Evolutionary conservation across 2,329 filamentous ascomycete species (phyloP).

Genomic region (Cladosporium sp.): DNA sequence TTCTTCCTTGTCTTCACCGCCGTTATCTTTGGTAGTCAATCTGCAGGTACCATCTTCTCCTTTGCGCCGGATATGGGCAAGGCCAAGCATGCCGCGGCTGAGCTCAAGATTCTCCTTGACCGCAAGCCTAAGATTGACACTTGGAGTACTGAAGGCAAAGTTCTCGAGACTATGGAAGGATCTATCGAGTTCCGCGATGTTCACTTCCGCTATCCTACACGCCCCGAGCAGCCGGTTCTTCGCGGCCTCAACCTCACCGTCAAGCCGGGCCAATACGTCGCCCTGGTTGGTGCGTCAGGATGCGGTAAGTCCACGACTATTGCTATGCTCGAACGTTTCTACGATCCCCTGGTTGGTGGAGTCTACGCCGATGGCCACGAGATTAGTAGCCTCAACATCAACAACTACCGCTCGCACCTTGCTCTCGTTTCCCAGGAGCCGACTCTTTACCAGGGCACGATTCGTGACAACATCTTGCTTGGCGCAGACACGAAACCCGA

Average conservation of each 20-base stretch:
- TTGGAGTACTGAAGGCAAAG: slow-evolving; percentile 68
- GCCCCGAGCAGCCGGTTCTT: slow-evolving; percentile 86
- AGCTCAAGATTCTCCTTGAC: slow-evolving; percentile 81
- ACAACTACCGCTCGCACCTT: slow-evolving; percentile 77
- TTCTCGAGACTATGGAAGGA: slow-evolving; percentile 63
- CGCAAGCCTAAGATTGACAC: slow-evolving; percentile 75
- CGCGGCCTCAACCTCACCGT: slow-evolving; percentile 73
- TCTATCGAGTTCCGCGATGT: slow-evolving; percentile 86
- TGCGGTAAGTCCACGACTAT: slow-evolving; percentile 95
- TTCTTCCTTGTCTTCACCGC: slow-evolving; percentile 91
- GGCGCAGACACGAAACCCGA: slow-evolving; percentile 58
- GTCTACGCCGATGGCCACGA: slow-evolving; percentile 80
- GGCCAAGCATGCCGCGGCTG: slow-evolving; percentile 75
- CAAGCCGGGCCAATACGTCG: slow-evolving; percentile 76
- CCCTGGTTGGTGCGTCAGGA: slow-evolving; percentile 87
- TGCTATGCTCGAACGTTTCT: slow-evolving; percentile 87
- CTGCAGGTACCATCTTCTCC: slow-evolving; percentile 82
- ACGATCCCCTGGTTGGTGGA: slow-evolving; percentile 77
- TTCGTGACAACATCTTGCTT: slow-evolving; percentile 84
- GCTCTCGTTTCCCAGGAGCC: slow-evolving; percentile 92
- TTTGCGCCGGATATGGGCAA: slow-evolving; percentile 93
- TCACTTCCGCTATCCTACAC: slow-evolving; percentile 89
- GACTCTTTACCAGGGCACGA: slow-evolving; percentile 87
- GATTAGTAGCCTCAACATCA: slow-evolving; percentile 75
- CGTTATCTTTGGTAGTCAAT: slow-evolving; percentile 87